These are phyloP conservation scores for Solanum dulcamara DNA, from an alignment of 257 asterid species.

Conservation along the genomic window DNA sequence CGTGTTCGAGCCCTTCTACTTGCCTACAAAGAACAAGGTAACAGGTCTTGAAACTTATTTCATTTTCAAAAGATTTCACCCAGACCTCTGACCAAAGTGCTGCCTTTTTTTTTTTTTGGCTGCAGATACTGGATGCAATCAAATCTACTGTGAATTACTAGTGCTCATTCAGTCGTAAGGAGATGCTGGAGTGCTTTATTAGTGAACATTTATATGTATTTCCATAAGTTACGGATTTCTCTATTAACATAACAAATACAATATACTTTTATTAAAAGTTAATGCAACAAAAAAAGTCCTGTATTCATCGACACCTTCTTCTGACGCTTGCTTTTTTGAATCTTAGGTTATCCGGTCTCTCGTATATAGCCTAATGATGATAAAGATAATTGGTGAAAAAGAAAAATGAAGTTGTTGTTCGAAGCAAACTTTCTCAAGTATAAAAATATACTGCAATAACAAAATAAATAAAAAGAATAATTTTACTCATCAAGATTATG, in stretches of 20 bases:
- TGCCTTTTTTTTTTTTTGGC: not conserved
- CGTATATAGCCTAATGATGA: not conserved
- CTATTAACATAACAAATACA: not conserved
- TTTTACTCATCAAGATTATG: too few relatives aligned
- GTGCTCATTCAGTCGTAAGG: not conserved
- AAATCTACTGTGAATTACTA: slow-evolving; percentile 66
- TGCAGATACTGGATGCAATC: slow-evolving; percentile 89
- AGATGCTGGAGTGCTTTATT: not conserved
- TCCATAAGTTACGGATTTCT: not conserved
- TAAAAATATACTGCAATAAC: too few relatives aligned
- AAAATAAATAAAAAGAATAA: too few relatives aligned
- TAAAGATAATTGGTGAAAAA: not conserved
- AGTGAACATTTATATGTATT: not conserved
- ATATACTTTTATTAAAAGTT: not conserved
- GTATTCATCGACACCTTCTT: not conserved
- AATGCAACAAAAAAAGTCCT: not conserved
- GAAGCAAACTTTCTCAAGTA: too few relatives aligned
- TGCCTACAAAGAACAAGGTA: slow-evolving; percentile 94
- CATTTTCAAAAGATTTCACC: not conserved
- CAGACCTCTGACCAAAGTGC: not conserved
- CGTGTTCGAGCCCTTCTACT: slow-evolving; percentile 83
- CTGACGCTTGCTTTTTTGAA: not conserved
- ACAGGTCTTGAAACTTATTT: not conserved
- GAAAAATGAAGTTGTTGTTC: not conserved
- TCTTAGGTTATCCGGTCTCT: not conserved